Base-by-base conservation (phyloP, 495 filamentous ascomycete genomes). In the Hypoxylon subgilvum region DNA sequence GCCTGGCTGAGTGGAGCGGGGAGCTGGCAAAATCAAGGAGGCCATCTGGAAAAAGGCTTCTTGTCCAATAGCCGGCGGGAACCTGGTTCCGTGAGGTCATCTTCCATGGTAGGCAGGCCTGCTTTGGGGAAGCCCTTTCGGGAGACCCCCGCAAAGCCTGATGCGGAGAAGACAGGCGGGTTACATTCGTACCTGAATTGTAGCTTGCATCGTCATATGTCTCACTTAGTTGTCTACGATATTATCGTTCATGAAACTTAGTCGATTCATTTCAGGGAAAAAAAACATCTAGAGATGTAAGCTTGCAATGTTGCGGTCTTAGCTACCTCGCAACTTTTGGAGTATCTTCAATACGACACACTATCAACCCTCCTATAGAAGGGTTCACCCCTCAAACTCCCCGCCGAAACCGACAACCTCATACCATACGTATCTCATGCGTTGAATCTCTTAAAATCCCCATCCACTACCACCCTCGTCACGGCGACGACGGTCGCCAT, bases 31-130 rank as follows among this genome's bases (percentile, higher is more conserved):
- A 68, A 66, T 63, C 25, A 32, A 54, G 45, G 56, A 32, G 19
- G 22, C 32, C 36, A 62, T 68, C 61, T 66, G 65, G 65, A 63
- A 68, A 68, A 68, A 62, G 45, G 19, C 25, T 8, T 42, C 5
- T 22, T 42, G 57, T 36, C 51, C 61, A 55, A 65, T 60, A 65
- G 49, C 61, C 55, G 61, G 13, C 61, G 53, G 61, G 55, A 51
- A 41, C 40, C 31, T 51, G 19, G 39, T 30, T 60, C 61, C 61
- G 61, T 65, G 55, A 65, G 50, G 55, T 63, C 53, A 63, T 63
- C 38, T 30, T 38, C 32, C n/a, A 38, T 31, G 5, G 27, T 30
- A 41, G 13, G 46, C 39, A 13, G 41, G 7, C 19, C 22, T 21
- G 14, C 19, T 34, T 50, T 9, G 1, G 40, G 22, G 45, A 8